phyloP scores from a whole-genome alignment of 2,329 filamentous ascomycete genomes.

The Aureobasidium sp. region DNA sequence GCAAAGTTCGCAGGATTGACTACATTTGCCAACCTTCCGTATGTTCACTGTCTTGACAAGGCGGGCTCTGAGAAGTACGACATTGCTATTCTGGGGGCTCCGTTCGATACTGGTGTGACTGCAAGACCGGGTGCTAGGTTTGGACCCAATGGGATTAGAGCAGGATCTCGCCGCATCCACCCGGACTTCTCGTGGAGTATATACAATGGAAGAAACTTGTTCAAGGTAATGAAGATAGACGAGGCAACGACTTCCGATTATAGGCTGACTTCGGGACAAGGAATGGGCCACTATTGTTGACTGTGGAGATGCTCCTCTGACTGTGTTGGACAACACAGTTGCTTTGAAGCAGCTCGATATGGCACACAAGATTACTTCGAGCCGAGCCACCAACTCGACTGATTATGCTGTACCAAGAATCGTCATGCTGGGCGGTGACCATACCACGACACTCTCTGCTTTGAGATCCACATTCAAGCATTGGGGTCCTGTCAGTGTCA shows the following conservation, averaged over 20 bases:
- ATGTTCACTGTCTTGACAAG: slow-evolving; percentile 38
- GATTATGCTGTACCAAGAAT: slow-evolving; percentile 42
- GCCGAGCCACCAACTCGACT: slow-evolving; percentile 33
- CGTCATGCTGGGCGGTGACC: slow-evolving; percentile 47
- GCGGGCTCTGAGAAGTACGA: slow-evolving; percentile 30
- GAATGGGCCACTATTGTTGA: slow-evolving; percentile 47
- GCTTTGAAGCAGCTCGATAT: slow-evolving; percentile 46
- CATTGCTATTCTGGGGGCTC: slow-evolving; percentile 42
- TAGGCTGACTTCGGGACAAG: slow-evolving; percentile 1
- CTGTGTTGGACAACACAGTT: slow-evolving; percentile 42
- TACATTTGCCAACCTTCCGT: slow-evolving; percentile 42
- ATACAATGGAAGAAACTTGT: slow-evolving; percentile 40
- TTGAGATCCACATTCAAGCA: slow-evolving; percentile 41
- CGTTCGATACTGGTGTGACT: slow-evolving; percentile 46
- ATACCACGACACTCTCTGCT: slow-evolving; percentile 48
- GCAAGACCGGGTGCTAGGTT: slow-evolving; percentile 39
- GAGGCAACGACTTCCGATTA: background rate
- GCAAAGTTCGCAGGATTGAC: slow-evolving; percentile 35
- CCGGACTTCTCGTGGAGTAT: slow-evolving; percentile 36
- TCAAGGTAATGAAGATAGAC: slow-evolving; percentile 17
- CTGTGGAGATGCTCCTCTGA: slow-evolving; percentile 47
- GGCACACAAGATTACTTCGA: slow-evolving; percentile 44
- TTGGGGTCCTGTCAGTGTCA: slow-evolving; percentile 49
- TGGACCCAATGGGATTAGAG: slow-evolving; percentile 44
- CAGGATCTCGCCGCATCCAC: slow-evolving; percentile 42